Evolutionary conservation across 192 early-diverging fungal genomes (phyloP).

Genomic region (Funneliformis mosseae): DNA sequence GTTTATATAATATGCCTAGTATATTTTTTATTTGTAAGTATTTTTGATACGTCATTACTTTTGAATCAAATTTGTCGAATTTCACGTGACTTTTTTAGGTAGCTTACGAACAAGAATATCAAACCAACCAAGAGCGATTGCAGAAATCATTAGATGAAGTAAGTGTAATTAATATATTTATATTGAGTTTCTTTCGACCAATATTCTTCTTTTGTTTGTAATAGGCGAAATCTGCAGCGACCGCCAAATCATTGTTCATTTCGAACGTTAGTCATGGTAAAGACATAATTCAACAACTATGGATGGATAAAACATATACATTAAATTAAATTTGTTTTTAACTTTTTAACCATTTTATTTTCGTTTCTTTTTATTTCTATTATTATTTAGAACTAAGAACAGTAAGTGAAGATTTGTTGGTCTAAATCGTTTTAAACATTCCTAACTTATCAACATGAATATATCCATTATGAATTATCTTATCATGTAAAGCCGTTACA

Average conservation of each 20-base stretch:
- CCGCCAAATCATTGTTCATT: constrained; percentile 10
- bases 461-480: not conserved
- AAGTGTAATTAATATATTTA: not conserved
- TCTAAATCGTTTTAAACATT: not conserved
- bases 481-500: not conserved
- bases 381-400: constrained; percentile 6
- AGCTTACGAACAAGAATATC: constrained; percentile 7
- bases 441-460: not conserved
- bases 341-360: not conserved
- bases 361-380: not conserved
- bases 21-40: constrained; percentile 8
- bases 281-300: too few relatives aligned
- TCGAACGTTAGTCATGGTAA: constrained; percentile 15
- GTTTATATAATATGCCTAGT: constrained; percentile 17
- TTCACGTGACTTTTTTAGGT: not conserved
- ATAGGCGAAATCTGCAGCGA: constrained; percentile 3
- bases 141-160: constrained; percentile 17
- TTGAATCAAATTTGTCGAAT: not conserved
- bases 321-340: not conserved
- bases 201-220: not conserved
- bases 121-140: not conserved
- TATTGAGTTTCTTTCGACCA: not conserved
- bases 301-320: not conserved
- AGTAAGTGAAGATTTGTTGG: not conserved
- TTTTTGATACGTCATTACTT: not conserved